Conservation (phyloP, 2,329 filamentous ascomycete species). For the Xenoacremonium recifei region DNA sequence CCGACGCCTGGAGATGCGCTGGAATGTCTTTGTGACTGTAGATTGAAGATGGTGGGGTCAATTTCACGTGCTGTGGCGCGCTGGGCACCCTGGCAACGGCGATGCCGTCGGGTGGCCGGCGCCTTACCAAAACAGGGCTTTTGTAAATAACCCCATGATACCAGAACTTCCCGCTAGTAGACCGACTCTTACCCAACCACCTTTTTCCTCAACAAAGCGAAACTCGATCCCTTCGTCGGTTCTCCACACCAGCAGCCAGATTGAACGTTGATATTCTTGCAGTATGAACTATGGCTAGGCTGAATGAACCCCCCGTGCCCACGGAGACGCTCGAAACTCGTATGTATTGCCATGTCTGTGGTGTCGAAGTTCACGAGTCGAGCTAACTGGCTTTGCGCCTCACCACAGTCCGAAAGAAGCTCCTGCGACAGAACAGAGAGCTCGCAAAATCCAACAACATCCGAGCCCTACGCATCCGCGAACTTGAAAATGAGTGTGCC, state of each 20-base stretch:
- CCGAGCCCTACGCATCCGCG: slow-evolving; percentile 74
- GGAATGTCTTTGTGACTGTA: too few relatives aligned
- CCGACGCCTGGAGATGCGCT: too few relatives aligned
- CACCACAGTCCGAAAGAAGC: slow-evolving; percentile 73
- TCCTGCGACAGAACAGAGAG: slow-evolving; percentile 80
- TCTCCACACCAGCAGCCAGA: slow-evolving; percentile 13
- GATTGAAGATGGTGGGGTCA: slow-evolving; percentile 31
- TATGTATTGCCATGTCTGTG: slow-evolving; percentile 44
- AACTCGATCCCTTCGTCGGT: slow-evolving; percentile 10
- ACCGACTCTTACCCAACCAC: slow-evolving; percentile 23
- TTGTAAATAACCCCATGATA: slow-evolving; percentile 40
- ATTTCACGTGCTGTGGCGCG: slow-evolving; percentile 21
- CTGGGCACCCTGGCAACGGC: slow-evolving; percentile 29
- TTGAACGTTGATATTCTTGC: slow-evolving; percentile 11
- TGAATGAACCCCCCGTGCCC: slow-evolving; percentile 71
- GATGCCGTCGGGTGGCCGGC: slow-evolving; percentile 6
- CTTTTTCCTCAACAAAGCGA: slow-evolving; percentile 15
- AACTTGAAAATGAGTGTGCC: slow-evolving; percentile 72
- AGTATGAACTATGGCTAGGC: slow-evolving; percentile 67
- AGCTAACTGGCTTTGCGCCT: slow-evolving; percentile 18
- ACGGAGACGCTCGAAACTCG: slow-evolving; percentile 69
- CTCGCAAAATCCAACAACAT: slow-evolving; percentile 76
- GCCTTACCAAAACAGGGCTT: slow-evolving; percentile 27
- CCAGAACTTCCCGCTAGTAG: slow-evolving; percentile 24
- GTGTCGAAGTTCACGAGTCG: too few relatives aligned